phyloP scores from a whole-genome alignment of 305 asterid genomes.

The Fraxinus velutina region DNA sequence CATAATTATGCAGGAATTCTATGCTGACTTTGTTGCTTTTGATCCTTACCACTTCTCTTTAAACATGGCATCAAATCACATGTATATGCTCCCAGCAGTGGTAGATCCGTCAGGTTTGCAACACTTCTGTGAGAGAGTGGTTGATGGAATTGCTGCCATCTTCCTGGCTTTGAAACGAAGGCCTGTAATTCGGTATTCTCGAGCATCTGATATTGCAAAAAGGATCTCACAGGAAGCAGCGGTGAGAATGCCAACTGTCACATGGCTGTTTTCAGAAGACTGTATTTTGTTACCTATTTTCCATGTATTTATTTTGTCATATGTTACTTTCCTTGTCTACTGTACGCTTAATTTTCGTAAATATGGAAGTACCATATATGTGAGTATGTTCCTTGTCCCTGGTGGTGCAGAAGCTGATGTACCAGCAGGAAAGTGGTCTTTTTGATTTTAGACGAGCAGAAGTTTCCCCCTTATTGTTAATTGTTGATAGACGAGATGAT shows the following conservation, averaged over 20 bases:
- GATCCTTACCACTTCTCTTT: slow-evolving; percentile 84
- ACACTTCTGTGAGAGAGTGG: slow-evolving; percentile 71
- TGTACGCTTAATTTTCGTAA: slow-evolving; percentile 12
- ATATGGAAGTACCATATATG: slow-evolving; percentile 8
- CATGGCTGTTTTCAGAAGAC: background rate
- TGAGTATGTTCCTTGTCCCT: slow-evolving; percentile 23
- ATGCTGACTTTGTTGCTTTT: slow-evolving; percentile 87
- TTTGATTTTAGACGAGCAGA: slow-evolving; percentile 93
- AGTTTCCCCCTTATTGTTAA: slow-evolving; percentile 83
- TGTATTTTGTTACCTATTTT: slow-evolving; percentile 1
- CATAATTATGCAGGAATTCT: slow-evolving; percentile 69
- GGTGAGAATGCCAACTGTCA: slow-evolving; percentile 40
- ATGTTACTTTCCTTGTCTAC: slow-evolving; percentile 16
- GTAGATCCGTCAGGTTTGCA: slow-evolving; percentile 84
- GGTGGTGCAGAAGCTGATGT: slow-evolving; percentile 87
- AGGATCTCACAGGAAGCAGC: slow-evolving; percentile 87
- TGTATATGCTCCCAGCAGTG: slow-evolving; percentile 90
- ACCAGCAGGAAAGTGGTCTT: slow-evolving; percentile 95
- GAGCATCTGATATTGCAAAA: slow-evolving; percentile 86
- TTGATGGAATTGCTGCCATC: slow-evolving; percentile 89
- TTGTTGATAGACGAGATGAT: slow-evolving; percentile 94
- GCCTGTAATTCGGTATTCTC: slow-evolving; percentile 86
- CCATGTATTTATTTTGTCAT: background rate
- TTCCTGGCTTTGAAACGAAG: slow-evolving; percentile 82
- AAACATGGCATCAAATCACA: slow-evolving; percentile 67